These are phyloP conservation scores for Euphorbia tirucalli DNA, from an alignment of 345 rosid genomes.

Conservation along the genomic window DNA sequence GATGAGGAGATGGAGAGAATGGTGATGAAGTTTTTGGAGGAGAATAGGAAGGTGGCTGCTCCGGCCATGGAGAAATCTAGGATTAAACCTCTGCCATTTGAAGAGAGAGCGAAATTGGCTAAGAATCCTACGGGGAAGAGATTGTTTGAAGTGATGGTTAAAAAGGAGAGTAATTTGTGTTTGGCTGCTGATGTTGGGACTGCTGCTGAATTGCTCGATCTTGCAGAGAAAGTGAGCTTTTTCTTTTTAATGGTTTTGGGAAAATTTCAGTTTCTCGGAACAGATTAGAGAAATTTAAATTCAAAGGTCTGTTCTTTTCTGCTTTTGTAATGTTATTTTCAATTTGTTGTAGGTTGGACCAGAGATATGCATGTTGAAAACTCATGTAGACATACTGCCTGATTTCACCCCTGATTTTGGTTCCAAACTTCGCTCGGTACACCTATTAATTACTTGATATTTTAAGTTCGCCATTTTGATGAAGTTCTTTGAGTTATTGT, in stretches of 20 bases:
- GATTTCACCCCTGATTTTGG: constrained; percentile 95
- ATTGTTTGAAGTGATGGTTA: constrained; percentile 74
- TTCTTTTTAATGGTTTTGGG: too few relatives aligned
- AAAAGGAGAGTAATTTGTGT: constrained; percentile 86
- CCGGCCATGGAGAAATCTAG: constrained; percentile 48
- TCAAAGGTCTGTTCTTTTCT: neutral
- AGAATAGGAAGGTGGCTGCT: constrained; percentile 69
- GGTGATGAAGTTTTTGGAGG: constrained; percentile 70
- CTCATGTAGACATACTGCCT: constrained; percentile 93
- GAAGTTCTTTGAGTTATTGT: neutral
- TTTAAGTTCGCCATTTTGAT: neutral
- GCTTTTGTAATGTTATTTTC: neutral
- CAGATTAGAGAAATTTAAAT: neutral
- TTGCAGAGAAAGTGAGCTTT: constrained; percentile 77
- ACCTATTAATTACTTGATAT: neutral
- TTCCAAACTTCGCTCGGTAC: constrained; percentile 77
- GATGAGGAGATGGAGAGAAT: constrained; percentile 55
- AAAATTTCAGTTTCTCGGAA: too few relatives aligned
- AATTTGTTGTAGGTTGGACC: constrained; percentile 73
- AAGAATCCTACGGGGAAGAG: constrained; percentile 79
- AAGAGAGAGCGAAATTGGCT: constrained; percentile 59
- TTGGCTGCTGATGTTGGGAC: constrained; percentile 96
- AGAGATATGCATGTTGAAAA: constrained; percentile 88
- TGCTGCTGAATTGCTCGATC: constrained; percentile 77
- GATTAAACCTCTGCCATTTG: constrained; percentile 50